Evolutionary conservation across 306 rosid species (phyloP).

Genomic region (Arachis stenosperma): DNA sequence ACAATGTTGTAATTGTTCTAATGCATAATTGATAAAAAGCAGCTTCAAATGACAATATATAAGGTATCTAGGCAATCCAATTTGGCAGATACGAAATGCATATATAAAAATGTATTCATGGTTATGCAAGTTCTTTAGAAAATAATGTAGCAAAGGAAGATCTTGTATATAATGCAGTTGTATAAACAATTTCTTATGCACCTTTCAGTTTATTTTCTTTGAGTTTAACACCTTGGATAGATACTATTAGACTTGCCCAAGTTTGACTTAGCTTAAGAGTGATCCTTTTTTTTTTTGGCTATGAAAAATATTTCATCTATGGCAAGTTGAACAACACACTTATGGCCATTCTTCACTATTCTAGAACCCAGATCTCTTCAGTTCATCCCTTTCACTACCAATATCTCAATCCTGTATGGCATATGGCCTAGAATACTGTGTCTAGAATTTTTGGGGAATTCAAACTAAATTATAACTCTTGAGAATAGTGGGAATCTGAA

Average conservation of each 20-base stretch:
- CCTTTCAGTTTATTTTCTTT: not conserved
- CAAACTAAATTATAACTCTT: not conserved
- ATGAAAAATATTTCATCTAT: not conserved
- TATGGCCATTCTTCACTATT: not conserved
- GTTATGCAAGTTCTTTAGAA: conserved; percentile 9
- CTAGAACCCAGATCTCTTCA: conserved; percentile 1
- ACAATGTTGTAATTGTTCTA: not conserved
- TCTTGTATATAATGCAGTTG: not conserved
- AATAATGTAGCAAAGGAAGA: not conserved
- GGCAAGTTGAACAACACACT: not conserved
- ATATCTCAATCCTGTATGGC: not conserved
- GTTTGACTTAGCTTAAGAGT: not conserved
- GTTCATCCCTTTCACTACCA: conserved; percentile 5
- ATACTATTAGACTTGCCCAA: not conserved
- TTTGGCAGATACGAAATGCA: no score
- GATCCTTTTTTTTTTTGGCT: not conserved
- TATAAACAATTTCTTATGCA: not conserved
- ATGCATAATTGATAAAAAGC: no score
- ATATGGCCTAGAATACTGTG: not conserved
- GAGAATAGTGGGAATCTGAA: not conserved
- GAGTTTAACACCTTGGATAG: conserved; percentile 3
- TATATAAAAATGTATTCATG: not conserved
- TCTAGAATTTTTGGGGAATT: not conserved
- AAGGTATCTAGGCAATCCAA: no score
- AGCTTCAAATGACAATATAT: no score